phyloP scores from a whole-genome alignment of 208 protist genomes.

The Trypanosoma caninum region DNA sequence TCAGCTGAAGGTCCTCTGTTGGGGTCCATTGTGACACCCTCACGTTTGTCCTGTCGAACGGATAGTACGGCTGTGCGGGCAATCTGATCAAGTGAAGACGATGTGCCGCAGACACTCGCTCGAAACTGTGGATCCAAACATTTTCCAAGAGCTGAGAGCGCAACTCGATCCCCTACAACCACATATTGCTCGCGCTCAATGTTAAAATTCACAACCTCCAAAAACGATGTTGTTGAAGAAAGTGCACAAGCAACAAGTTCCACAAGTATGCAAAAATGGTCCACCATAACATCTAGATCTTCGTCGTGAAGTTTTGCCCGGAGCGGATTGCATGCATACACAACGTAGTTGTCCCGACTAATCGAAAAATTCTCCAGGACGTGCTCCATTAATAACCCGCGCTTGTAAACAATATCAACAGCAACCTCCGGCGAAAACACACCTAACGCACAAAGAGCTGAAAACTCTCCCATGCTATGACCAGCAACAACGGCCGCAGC shows the following conservation, averaged over 20 bases:
- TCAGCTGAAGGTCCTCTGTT: slow-evolving; percentile 31
- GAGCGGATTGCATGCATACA: slow-evolving; percentile 81
- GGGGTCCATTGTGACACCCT: slow-evolving; percentile 61
- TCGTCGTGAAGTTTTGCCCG: slow-evolving; percentile 49
- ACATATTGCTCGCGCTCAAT: slow-evolving; percentile 78
- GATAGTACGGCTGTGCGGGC: slow-evolving; percentile 46
- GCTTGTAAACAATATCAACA: slow-evolving; percentile 69
- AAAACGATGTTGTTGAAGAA: slow-evolving; percentile 68
- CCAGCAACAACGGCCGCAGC: slow-evolving; percentile 46
- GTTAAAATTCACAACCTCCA: slow-evolving; percentile 85
- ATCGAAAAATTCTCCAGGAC: slow-evolving; percentile 29
- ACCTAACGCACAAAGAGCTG: slow-evolving; percentile 61
- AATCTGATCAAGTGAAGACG: slow-evolving; percentile 28
- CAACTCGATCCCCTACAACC: slow-evolving; percentile 73
- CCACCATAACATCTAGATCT: slow-evolving; percentile 45
- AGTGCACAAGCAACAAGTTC: slow-evolving; percentile 67
- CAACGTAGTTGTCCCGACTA: slow-evolving; percentile 37
- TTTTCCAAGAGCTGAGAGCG: slow-evolving; percentile 71
- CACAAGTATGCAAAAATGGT: slow-evolving; percentile 71
- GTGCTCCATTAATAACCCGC: slow-evolving; percentile 83
- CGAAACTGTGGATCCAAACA: slow-evolving; percentile 88
- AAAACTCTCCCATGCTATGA: slow-evolving; percentile 89
- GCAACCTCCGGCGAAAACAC: slow-evolving; percentile 71
- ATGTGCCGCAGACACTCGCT: slow-evolving; percentile 36
- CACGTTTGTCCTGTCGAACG: slow-evolving; percentile 51